Evolutionary conservation across 257 asterid genomes (phyloP).

Genomic region (Echites panduratus): DNA sequence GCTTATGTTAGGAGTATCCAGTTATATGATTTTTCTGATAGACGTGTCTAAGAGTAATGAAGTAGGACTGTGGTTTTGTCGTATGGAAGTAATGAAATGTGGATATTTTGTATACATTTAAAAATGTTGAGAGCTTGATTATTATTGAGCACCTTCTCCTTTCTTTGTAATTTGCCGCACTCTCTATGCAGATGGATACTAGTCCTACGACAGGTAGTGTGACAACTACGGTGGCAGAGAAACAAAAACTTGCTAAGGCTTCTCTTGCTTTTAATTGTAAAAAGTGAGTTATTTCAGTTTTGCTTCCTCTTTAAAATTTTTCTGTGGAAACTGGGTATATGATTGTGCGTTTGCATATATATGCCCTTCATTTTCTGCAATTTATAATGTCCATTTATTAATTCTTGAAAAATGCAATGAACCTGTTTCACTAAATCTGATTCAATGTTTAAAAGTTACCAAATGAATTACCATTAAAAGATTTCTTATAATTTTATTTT

Average conservation of each 20-base stretch:
- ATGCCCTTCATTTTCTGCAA: not conserved
- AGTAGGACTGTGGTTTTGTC: not conserved
- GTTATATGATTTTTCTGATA: not conserved
- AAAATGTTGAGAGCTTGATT: not conserved
- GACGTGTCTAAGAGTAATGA: not conserved
- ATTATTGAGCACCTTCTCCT: not conserved
- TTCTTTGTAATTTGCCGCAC: not conserved
- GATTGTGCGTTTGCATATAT: not conserved
- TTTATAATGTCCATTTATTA: not conserved
- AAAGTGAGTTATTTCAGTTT: constrained; percentile 12
- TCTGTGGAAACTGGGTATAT: too few species aligned
- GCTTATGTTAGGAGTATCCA: not conserved
- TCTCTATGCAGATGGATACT: constrained; percentile 63
- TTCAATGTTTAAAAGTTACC: too few species aligned
- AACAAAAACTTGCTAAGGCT: constrained; percentile 73
- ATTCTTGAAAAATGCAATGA: too few species aligned
- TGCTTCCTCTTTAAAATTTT: not conserved
- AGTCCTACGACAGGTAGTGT: constrained; percentile 98
- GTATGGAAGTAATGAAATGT: not conserved
- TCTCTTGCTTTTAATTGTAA: constrained; percentile 88
- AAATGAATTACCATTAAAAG: too few species aligned
- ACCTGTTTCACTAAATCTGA: too few species aligned
- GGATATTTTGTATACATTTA: not conserved
- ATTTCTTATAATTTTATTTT: too few species aligned
- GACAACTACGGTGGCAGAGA: constrained; percentile 72